Conservation (phyloP, 2,329 filamentous ascomycete species). For the Scytalidium lignicola region DNA sequence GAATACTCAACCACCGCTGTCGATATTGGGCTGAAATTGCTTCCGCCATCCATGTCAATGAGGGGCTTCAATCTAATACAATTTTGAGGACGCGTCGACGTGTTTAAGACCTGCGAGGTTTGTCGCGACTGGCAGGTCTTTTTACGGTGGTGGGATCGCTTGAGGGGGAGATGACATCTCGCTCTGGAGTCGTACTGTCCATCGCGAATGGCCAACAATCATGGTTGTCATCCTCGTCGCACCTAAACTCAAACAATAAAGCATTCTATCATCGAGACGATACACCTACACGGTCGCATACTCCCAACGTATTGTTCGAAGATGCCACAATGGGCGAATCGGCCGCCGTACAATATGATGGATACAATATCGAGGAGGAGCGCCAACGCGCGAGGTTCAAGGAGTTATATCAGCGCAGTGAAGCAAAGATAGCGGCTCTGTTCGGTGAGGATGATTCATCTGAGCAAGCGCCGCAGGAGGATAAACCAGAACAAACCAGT, state of each 20-base stretch:
- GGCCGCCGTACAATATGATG: conserved; percentile 42
- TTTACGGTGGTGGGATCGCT: conserved; percentile 3
- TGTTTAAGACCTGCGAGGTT: conserved; percentile 1
- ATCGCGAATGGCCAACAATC: conserved; percentile 59
- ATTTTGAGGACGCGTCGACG: conserved; percentile 7
- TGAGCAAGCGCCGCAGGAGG: conserved; percentile 17
- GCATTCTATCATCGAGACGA: conserved; percentile 58
- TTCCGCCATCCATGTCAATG: conserved; percentile 1
- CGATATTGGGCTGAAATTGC: background rate
- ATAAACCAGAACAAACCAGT: conserved; percentile 24
- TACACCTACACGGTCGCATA: conserved; percentile 32
- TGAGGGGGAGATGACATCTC: conserved; percentile 40
- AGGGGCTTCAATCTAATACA: background rate
- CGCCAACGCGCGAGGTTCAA: conserved; percentile 67
- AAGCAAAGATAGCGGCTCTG: conserved; percentile 71
- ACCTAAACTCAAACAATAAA: conserved; percentile 39
- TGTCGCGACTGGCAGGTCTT: conserved; percentile 5
- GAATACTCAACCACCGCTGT: background rate
- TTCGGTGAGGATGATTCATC: conserved; percentile 47
- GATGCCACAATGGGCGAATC: conserved; percentile 39
- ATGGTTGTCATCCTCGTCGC: conserved; percentile 57
- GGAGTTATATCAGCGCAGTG: conserved; percentile 70
- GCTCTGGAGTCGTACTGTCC: conserved; percentile 34
- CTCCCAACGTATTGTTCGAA: conserved; percentile 18
- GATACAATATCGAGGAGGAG: conserved; percentile 57